phyloP scores from a whole-genome alignment of 1,284 basidiomycete species.

The Trichosporon faecale region DNA sequence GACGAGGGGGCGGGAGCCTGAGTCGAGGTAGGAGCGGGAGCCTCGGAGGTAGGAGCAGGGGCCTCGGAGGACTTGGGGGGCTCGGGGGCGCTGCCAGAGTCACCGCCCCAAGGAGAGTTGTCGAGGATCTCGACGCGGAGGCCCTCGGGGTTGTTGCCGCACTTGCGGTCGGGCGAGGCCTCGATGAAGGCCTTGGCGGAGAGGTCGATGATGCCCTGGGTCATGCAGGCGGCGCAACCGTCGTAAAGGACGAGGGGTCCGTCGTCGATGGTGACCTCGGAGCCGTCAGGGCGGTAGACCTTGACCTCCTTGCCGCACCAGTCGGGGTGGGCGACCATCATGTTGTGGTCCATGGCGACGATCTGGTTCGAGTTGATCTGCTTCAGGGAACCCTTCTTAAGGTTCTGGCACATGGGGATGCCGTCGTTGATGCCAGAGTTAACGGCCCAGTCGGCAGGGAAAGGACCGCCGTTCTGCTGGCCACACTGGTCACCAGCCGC shows the following conservation, averaged over 20 bases:
- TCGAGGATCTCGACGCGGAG: conserved; percentile 34
- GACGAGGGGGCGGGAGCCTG: neutral
- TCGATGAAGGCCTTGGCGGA: conserved; percentile 29
- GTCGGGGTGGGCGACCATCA: conserved; percentile 20
- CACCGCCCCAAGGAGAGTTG: conserved; percentile 18
- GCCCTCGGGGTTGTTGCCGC: conserved; percentile 36
- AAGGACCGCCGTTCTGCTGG: conserved; percentile 22
- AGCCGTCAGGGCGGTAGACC: conserved; percentile 32
- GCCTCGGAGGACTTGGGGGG: conserved; percentile 10
- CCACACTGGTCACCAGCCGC: conserved; percentile 19
- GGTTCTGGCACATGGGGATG: conserved; percentile 21
- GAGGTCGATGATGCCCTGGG: conserved; percentile 32
- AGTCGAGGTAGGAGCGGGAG: neutral
- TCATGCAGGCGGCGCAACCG: conserved; percentile 33
- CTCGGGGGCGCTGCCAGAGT: neutral
- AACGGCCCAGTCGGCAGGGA: conserved; percentile 25
- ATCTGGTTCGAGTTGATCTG: conserved; percentile 21
- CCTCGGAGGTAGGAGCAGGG: neutral
- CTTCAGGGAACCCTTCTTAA: conserved; percentile 16
- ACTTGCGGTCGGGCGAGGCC: conserved; percentile 22
- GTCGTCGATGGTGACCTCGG: conserved; percentile 35
- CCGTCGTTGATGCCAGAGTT: conserved; percentile 22
- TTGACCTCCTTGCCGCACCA: conserved; percentile 34
- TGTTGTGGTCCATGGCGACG: conserved; percentile 28
- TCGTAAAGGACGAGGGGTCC: conserved; percentile 41